Evolutionary conservation across 2,329 filamentous ascomycete genomes (phyloP).

Genomic region (Apiospora aurea): DNA sequence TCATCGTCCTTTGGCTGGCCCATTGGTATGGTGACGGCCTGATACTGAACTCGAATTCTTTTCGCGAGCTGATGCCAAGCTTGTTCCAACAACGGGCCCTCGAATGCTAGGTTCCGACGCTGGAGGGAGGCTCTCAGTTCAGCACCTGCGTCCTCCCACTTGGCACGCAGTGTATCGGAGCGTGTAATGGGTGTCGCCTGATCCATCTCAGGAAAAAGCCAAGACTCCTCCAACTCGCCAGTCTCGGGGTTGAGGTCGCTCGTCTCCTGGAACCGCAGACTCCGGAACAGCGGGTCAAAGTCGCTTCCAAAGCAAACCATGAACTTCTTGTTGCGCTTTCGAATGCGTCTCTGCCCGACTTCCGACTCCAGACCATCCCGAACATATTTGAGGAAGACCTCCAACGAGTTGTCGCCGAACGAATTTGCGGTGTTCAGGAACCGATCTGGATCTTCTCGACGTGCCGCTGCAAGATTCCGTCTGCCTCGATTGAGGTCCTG

Average conservation of each 20-base stretch:
- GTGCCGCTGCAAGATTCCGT: slow-evolving; percentile 48
- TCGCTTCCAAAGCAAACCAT: slow-evolving; percentile 59
- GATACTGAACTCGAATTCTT: slow-evolving; percentile 32
- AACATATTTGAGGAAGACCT: slow-evolving; percentile 59
- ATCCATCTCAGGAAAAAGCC: slow-evolving; percentile 43
- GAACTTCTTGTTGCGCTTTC: slow-evolving; percentile 64
- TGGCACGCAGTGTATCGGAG: slow-evolving; percentile 43
- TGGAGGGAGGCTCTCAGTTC: slow-evolving; percentile 33
- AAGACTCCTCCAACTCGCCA: slow-evolving; percentile 46
- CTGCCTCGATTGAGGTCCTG: slow-evolving; percentile 53
- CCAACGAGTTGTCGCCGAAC: slow-evolving; percentile 49
- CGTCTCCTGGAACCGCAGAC: slow-evolving; percentile 56
- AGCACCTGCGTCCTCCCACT: slow-evolving; percentile 38
- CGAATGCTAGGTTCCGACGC: not conserved
- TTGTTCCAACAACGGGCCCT: not conserved
- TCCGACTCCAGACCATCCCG: slow-evolving; percentile 54
- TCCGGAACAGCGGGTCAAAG: slow-evolving; percentile 56
- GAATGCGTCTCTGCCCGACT: slow-evolving; percentile 51
- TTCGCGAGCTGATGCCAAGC: not conserved
- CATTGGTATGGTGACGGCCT: slow-evolving; percentile 24
- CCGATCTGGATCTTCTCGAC: slow-evolving; percentile 54
- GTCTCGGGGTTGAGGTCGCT: slow-evolving; percentile 34
- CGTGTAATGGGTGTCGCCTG: slow-evolving; percentile 45
- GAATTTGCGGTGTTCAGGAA: slow-evolving; percentile 52
- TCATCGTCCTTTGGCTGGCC: slow-evolving; percentile 24